A percentile compares a stretch with the other conserved stretches of the same genome.
Conservation (phyloP, 2,329 filamentous ascomycete species). For the Endocalyx cinctus region DNA sequence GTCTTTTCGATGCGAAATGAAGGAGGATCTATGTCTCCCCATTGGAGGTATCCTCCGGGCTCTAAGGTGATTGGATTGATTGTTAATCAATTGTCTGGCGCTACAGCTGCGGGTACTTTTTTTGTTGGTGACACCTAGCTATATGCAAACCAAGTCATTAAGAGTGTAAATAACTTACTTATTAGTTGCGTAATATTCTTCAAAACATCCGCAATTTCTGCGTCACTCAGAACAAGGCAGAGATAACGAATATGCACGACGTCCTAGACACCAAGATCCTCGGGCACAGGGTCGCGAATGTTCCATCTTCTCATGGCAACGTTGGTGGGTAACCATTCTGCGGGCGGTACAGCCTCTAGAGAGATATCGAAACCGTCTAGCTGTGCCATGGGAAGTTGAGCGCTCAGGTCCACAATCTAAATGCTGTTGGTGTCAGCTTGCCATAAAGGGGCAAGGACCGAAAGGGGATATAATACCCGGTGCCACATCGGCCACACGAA, state of each 20-base stretch:
- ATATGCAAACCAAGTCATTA: too few relatives aligned
- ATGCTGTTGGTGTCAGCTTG: too few relatives aligned
- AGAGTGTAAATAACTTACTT: slow-evolving; percentile 8
- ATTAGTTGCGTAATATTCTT: slow-evolving; percentile 8
- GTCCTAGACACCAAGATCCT: slow-evolving; percentile 13
- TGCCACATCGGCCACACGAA: too few relatives aligned
- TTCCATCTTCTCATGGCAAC: slow-evolving; percentile 10
- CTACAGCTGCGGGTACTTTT: too few relatives aligned
- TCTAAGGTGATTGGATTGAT: background rate
- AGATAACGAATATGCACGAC: slow-evolving; percentile 16
- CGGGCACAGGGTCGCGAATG: slow-evolving; percentile 9
- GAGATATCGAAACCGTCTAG: slow-evolving; percentile 17
- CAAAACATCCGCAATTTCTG: slow-evolving; percentile 1
- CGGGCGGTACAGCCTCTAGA: slow-evolving; percentile 11
- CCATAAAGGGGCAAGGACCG: too few relatives aligned
- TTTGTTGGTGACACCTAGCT: too few relatives aligned
- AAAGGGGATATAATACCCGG: too few relatives aligned
- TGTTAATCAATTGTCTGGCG: background rate
- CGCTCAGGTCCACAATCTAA: slow-evolving; percentile 4
- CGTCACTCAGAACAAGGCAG: slow-evolving; percentile 10
- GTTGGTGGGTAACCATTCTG: slow-evolving; percentile 11
- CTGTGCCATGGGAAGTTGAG: slow-evolving; percentile 5
- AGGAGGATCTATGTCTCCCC: slow-evolving; percentile 6
- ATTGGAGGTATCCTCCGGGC: slow-evolving; percentile 9
- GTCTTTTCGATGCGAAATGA: slow-evolving; percentile 5